Evolutionary conservation across 2,329 filamentous ascomycete genomes (phyloP).

Genomic region (Exophiala xenobiotica): DNA sequence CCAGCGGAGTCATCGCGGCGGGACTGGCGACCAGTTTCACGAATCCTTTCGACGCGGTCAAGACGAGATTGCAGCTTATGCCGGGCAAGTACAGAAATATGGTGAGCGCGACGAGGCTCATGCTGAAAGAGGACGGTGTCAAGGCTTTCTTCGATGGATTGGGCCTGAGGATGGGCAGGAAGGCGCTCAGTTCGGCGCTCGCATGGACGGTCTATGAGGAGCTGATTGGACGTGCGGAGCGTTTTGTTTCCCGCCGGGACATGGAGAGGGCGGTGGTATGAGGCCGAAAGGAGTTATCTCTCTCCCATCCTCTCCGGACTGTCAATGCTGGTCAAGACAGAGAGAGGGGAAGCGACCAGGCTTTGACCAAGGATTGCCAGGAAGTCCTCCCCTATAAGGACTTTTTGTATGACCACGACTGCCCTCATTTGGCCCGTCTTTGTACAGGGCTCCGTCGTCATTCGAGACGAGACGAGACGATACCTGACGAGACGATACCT

Average conservation of each 20-base stretch:
- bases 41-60: slow-evolving; percentile 95
- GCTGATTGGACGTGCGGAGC: slow-evolving; percentile 71
- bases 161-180: slow-evolving; percentile 81
- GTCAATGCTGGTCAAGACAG: no score
- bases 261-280: slow-evolving; percentile 21
- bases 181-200: slow-evolving; percentile 88
- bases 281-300: background rate
- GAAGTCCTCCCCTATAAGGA: no score
- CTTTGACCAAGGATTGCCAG: no score
- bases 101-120: slow-evolving; percentile 70
- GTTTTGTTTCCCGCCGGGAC: slow-evolving; percentile 23
- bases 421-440: no score
- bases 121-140: slow-evolving; percentile 78
- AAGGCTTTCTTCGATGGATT: slow-evolving; percentile 82
- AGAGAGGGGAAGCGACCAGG: no score
- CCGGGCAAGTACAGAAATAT: slow-evolving; percentile 80
- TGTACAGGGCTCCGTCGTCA: no score
- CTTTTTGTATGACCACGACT: no score
- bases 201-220: slow-evolving; percentile 98
- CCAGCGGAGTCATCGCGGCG: slow-evolving; percentile 76
- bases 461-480: no score
- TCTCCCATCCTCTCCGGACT: no score
- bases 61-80: slow-evolving; percentile 90
- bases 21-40: slow-evolving; percentile 82
- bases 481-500: no score